Percentiles rank a stretch among this genome's conserved stretches.
Evolutionary conservation across 768 basidiomycete species (phyloP).

Genomic region (Leccinum imitatum): DNA sequence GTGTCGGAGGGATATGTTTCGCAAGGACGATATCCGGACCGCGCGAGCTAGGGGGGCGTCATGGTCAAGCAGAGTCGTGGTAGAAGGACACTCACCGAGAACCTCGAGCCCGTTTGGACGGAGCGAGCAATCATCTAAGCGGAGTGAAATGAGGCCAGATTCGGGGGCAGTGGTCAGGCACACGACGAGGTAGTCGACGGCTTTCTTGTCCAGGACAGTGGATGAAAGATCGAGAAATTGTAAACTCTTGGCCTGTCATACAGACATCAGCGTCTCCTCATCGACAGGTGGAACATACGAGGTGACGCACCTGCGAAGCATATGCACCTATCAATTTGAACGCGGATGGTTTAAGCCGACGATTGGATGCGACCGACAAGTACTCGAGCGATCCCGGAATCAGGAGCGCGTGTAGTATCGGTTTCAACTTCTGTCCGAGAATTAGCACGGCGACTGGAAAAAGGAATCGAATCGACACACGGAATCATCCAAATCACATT

Average conservation of each 20-base stretch:
- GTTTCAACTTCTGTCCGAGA: neutral
- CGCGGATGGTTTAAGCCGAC: slow-evolving; percentile 62
- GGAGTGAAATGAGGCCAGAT: slow-evolving; percentile 67
- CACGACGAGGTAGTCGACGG: slow-evolving; percentile 77
- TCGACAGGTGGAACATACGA: neutral
- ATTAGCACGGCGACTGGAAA: neutral
- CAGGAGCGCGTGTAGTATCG: neutral
- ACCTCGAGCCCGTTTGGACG: slow-evolving; percentile 74
- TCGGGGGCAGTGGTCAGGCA: slow-evolving; percentile 47
- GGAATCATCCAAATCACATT: slow-evolving; percentile 24
- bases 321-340: slow-evolving; percentile 62
- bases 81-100: slow-evolving; percentile 62
- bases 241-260: slow-evolving; percentile 63
- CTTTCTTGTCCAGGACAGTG: slow-evolving; percentile 79
- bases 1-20: slow-evolving; percentile 86
- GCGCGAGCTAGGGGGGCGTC: slow-evolving; percentile 56
- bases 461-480: neutral
- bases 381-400: slow-evolving; percentile 43
- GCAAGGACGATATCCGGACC: slow-evolving; percentile 70
- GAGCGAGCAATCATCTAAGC: slow-evolving; percentile 84
- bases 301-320: slow-evolving; percentile 55
- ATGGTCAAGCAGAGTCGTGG: neutral
- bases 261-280: neutral
- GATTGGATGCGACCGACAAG: slow-evolving; percentile 85
- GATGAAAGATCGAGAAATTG: slow-evolving; percentile 91